Conservation (phyloP, 108 stramenopile genomes). For the Cyclotella cryptica region DNA sequence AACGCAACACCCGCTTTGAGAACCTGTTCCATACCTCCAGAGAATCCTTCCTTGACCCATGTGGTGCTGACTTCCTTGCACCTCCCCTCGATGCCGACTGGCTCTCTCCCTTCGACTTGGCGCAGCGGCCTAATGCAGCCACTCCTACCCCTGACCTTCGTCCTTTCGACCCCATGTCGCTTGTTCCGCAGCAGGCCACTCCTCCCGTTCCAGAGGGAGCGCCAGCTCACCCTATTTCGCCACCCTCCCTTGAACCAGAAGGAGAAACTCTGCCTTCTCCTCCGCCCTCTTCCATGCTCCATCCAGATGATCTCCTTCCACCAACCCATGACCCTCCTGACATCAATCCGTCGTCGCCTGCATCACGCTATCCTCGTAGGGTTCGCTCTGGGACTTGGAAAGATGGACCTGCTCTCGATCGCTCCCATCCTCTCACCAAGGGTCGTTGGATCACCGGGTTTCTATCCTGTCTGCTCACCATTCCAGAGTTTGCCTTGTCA, state of each 20-base stretch:
- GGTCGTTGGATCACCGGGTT: neutral
- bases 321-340: neutral
- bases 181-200: no score
- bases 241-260: no score
- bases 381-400: no score
- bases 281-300: neutral
- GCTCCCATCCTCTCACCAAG: neutral
- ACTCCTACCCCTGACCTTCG: neutral
- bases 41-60: neutral
- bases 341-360: neutral
- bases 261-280: neutral
- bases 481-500: neutral
- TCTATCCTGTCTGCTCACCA: neutral
- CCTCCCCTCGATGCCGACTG: neutral
- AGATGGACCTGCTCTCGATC: no score
- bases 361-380: neutral
- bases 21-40: neutral
- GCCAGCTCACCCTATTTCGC: no score
- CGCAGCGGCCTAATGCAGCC: no score
- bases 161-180: no score
- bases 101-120: no score
- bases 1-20: neutral
- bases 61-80: neutral
- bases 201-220: conserved; percentile 7
- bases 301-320: no score